Evolutionary conservation across 1,284 basidiomycete genomes (phyloP).

Genomic region (Ceratobasidium sp.): DNA sequence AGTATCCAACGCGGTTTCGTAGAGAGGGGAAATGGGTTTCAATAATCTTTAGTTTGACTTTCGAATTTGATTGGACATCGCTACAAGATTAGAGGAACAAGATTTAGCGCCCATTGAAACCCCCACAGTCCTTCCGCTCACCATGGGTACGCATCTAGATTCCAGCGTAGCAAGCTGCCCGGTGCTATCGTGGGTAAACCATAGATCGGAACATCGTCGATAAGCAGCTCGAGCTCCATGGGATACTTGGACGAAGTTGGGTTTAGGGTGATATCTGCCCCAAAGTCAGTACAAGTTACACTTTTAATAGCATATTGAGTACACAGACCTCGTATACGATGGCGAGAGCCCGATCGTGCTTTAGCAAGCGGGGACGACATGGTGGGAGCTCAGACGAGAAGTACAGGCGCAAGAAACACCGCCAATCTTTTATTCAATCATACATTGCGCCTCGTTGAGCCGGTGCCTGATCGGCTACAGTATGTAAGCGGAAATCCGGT

Average conservation of each 20-base stretch:
- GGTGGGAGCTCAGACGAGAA: too few relatives aligned
- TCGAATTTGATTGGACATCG: slow-evolving; percentile 5
- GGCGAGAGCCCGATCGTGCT: not conserved
- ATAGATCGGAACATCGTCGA: not conserved
- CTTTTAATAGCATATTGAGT: too few relatives aligned
- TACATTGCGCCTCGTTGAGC: too few relatives aligned
- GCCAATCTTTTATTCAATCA: too few relatives aligned
- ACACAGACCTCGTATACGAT: slow-evolving; percentile 16
- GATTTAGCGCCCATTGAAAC: not conserved
- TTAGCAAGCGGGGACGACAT: too few relatives aligned
- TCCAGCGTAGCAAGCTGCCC: slow-evolving; percentile 6
- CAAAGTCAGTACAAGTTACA: not conserved
- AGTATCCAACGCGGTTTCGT: not conserved
- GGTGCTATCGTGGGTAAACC: not conserved
- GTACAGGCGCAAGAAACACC: too few relatives aligned
- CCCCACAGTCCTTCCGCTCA: not conserved
- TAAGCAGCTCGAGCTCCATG: slow-evolving; percentile 3
- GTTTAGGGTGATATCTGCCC: not conserved
- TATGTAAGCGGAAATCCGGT: too few relatives aligned
- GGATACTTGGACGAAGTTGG: slow-evolving; percentile 4
- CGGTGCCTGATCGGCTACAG: too few relatives aligned
- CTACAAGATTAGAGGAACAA: not conserved
- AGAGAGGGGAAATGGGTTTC: not conserved
- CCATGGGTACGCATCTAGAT: slow-evolving; percentile 10
- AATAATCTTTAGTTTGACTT: not conserved